Evolutionary conservation across 345 rosid genomes (phyloP).

Genomic region (Populus pruinosa): DNA sequence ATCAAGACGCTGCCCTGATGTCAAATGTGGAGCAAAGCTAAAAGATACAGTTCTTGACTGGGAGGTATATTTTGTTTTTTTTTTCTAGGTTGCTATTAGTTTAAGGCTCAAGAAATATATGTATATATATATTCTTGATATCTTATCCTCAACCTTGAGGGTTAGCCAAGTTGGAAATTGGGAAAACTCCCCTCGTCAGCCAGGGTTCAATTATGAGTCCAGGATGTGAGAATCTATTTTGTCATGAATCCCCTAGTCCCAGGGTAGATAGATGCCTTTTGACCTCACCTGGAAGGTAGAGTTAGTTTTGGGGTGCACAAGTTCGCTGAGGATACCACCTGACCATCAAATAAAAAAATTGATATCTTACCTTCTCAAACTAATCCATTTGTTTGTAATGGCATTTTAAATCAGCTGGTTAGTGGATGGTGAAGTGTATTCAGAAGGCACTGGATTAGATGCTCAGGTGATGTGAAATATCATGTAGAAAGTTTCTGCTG

Average conservation of each 20-base stretch:
- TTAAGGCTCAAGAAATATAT: neutral
- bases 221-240: too few relatives aligned
- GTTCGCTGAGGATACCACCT: too few relatives aligned
- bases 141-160: too few relatives aligned
- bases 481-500: neutral
- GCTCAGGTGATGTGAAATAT: neutral
- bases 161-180: too few relatives aligned
- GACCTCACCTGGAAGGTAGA: too few relatives aligned
- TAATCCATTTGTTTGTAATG: neutral
- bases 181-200: too few relatives aligned
- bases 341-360: too few relatives aligned
- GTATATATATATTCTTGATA: neutral
- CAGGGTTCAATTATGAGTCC: too few relatives aligned
- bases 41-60: constrained; percentile 95
- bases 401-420: neutral
- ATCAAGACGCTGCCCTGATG: constrained; percentile 64
- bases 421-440: neutral
- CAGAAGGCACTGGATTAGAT: neutral
- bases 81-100: neutral
- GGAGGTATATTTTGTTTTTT: constrained; percentile 58
- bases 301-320: too few relatives aligned
- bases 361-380: neutral
- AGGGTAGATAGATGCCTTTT: too few relatives aligned
- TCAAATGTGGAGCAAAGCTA: constrained; percentile 75
- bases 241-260: too few relatives aligned